Evolutionary conservation across 305 asterid genomes (phyloP), one percentile per base, ranked within the genome.

Genomic region (Fraxinus nigra): DNA sequence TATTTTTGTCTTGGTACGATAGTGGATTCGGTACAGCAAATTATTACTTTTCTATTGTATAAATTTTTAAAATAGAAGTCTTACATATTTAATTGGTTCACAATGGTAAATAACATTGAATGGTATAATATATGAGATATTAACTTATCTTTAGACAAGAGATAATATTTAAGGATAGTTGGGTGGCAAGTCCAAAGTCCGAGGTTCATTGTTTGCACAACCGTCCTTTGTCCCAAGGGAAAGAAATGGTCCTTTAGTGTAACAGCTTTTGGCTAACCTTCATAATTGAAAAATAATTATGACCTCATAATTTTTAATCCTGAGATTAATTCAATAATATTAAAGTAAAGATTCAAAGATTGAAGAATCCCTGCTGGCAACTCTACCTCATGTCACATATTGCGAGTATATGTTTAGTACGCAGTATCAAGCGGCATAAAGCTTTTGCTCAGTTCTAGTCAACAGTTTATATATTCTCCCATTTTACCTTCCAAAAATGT

Each of bases 21-120:
- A 83, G 88, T 89, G 92, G 90, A 72, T 81, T 75, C 24, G 86
- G 87, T 85, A 79, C 88, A 85, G 85, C 86, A 81, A 74, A 54
- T 24, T 84, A 76, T 77, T 82, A 86, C 82, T 78, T 79, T 78
- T 78, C 78, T 72, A 82, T 84, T 88, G 63, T 82, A 79, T 78
- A 69, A 83, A 79, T 16, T 84, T 84, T 84, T 35, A 82, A 80
- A 79, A 80, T 86, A 82, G 72, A 43, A 43, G 51, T 76, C 56
- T n/a, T 77, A 85, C 78, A 85, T 76, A 78, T 86, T 87, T 72
- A 10, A 28, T 13, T 28, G 2, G 37, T 10, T 9, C 9, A 26
- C 2, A 65, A 3, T 10, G 37, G 8, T 67, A 7, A 22, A 26
- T 3, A 65, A 8, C 14, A 22, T 65, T 65, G 30, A 10, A 8